Conservation (phyloP, 2,329 filamentous ascomycete genomes). For the Aspergillus carbonarius region DNA sequence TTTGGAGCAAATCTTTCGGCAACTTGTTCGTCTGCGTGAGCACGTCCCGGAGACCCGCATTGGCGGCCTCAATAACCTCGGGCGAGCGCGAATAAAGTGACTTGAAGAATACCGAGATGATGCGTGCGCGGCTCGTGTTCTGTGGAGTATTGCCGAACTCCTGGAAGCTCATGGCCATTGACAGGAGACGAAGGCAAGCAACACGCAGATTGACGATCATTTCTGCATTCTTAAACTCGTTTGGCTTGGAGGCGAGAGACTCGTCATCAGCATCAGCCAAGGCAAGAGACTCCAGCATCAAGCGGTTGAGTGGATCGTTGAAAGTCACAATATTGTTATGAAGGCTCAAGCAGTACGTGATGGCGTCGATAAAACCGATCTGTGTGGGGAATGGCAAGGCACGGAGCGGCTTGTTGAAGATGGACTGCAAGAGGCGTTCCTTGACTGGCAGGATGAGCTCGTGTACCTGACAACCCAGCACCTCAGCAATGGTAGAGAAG, state of each 20-base stretch:
- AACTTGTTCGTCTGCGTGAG: slow-evolving; percentile 86
- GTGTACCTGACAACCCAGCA: slow-evolving; percentile 74
- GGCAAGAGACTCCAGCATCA: slow-evolving; percentile 90
- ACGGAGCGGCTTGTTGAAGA: slow-evolving; percentile 91
- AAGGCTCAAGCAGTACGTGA: slow-evolving; percentile 89
- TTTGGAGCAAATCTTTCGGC: slow-evolving; percentile 92
- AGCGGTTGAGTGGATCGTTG: slow-evolving; percentile 83
- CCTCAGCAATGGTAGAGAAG: slow-evolving; percentile 76
- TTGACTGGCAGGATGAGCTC: slow-evolving; percentile 88
- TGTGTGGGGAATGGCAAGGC: slow-evolving; percentile 92
- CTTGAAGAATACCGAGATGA: slow-evolving; percentile 97
- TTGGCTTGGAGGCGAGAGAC: slow-evolving; percentile 84
- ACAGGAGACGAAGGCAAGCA: slow-evolving; percentile 88
- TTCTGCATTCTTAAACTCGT: slow-evolving; percentile 93
- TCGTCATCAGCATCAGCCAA: slow-evolving; percentile 94
- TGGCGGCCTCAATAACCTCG: slow-evolving; percentile 90
- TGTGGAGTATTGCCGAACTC: slow-evolving; percentile 79
- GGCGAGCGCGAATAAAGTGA: slow-evolving; percentile 90
- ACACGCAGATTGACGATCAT: slow-evolving; percentile 89
- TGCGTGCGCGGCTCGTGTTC: slow-evolving; percentile 62
- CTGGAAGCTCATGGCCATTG: slow-evolving; percentile 88
- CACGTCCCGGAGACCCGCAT: slow-evolving; percentile 83
- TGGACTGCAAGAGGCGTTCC: slow-evolving; percentile 82
- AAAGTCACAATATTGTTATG: slow-evolving; percentile 88
- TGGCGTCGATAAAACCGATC: slow-evolving; percentile 97